Evolutionary conservation across 2,329 filamentous ascomycete genomes (phyloP).

Genomic region (Beauveria pseudobassiana): DNA sequence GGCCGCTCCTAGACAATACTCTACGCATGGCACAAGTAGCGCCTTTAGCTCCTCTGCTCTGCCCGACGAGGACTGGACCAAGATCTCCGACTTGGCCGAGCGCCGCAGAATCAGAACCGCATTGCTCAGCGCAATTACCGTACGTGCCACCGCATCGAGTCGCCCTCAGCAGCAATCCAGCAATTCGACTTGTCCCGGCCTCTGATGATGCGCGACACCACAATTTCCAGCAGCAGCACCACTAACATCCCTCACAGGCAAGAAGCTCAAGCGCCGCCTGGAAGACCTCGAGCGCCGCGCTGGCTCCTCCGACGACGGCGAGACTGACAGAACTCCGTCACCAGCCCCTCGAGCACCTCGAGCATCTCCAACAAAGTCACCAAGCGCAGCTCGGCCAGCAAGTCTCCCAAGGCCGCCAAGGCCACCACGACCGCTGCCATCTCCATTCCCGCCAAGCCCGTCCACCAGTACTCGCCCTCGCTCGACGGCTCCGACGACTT

Average conservation of each 20-base stretch:
- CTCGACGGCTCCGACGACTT: conserved; percentile 57
- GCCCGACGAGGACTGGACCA: conserved; percentile 97
- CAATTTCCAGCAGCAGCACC: not conserved
- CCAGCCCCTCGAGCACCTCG: conserved; percentile 18
- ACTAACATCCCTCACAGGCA: conserved; percentile 46
- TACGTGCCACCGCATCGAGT: conserved; percentile 37
- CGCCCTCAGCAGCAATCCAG: not conserved
- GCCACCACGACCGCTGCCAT: conserved; percentile 8
- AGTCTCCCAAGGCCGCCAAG: conserved; percentile 16
- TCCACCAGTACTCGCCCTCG: conserved; percentile 54
- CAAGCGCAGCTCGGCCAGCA: conserved; percentile 26
- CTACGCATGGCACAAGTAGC: conserved; percentile 75
- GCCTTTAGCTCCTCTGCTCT: conserved; percentile 92
- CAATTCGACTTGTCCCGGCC: not conserved
- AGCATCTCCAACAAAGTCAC: conserved; percentile 21
- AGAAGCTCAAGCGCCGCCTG: conserved; percentile 85
- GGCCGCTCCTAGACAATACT: conserved; percentile 55
- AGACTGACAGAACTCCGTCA: conserved; percentile 29
- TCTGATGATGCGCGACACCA: not conserved
- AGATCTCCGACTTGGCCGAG: conserved; percentile 95
- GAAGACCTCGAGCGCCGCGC: conserved; percentile 78
- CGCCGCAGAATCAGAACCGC: conserved; percentile 91
- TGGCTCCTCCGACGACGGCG: conserved; percentile 45
- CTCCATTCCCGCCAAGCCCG: conserved; percentile 28
- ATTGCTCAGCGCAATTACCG: conserved; percentile 98